Base-by-base conservation (phyloP, 1,139 yeast genomes). In the Williopsis jadinii region DNA sequence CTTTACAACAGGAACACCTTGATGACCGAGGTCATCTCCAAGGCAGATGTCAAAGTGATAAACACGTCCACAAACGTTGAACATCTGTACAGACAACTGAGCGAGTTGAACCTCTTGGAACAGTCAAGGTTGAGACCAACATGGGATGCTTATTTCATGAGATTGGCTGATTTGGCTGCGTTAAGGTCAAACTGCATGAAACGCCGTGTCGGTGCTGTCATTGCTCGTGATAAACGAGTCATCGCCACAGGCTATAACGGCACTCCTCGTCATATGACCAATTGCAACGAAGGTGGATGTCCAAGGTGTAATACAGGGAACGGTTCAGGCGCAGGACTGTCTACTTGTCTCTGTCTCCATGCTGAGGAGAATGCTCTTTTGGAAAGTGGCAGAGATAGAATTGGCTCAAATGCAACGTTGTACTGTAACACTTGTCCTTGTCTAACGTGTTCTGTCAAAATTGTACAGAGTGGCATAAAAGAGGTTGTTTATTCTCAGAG, bases 341-440 rank as follows among this genome's bases (percentile, higher is more conserved):
- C 84, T 2, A 87, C 97, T 0, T 92, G 99, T 61, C 65, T 92
- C 41, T 92, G 98, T 61, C 66, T 92, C 33, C 99, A 92, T 61
- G 98, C 98, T 0, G 98, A 92, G 59, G 99, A 92, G 55, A 92
- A 94, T 61, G 98, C 98, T 0, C 67, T 92, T 35, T 64, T 94
- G 41, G 98, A 92, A 60, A 86, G 97, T 11, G 98, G 98, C 1
- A 71, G 97, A 48, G 95, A 85, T 50, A 68, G 98, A 45, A 76
- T 88, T 14, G 83, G 85, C n/a, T 54, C 59, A 3, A 63, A 63
- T 32, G 73, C 82, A 3, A 80, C 77, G 0, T 64, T 92, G 43
- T 92, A 92, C 62, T 94, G 98, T 63, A 92, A 92, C 60, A 92
- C 98, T 0, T 92, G 97, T 57, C 99, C 99, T 0, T 94, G 99